phyloP scores from a whole-genome alignment of 2,329 filamentous ascomycete species.

The Coniella vitis region DNA sequence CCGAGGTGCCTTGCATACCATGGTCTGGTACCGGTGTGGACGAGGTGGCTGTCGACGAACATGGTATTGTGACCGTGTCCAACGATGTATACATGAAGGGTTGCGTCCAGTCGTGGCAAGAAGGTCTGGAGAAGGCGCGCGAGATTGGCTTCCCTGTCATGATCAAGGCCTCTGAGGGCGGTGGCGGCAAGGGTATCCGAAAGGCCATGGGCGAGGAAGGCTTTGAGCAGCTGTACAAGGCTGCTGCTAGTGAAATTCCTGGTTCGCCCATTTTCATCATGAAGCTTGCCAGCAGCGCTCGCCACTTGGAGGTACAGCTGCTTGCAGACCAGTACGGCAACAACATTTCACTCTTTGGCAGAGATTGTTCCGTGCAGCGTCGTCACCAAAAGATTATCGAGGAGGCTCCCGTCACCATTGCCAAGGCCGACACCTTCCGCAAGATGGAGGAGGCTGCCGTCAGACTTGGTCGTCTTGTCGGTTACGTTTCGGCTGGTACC shows the following conservation, averaged over 20 bases:
- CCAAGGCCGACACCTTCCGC: slow-evolving; percentile 80
- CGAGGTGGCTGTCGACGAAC: slow-evolving; percentile 66
- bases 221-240: slow-evolving; percentile 85
- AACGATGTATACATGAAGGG: slow-evolving; percentile 83
- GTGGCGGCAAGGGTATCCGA: slow-evolving; percentile 98
- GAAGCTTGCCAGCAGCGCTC: slow-evolving; percentile 94
- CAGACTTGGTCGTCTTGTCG: slow-evolving; percentile 85
- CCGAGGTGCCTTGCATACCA: slow-evolving; percentile 93
- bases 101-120: slow-evolving; percentile 82
- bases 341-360: slow-evolving; percentile 97
- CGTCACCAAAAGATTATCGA: slow-evolving; percentile 99
- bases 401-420: slow-evolving; percentile 95
- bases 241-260: slow-evolving; percentile 92
- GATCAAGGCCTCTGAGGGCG: slow-evolving; percentile 99
- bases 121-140: slow-evolving; percentile 79
- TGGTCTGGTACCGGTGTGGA: slow-evolving; percentile 95
- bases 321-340: slow-evolving; percentile 98
- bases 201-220: slow-evolving; percentile 82
- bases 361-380: slow-evolving; percentile 97
- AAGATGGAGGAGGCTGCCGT: slow-evolving; percentile 97
- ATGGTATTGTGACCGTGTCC: slow-evolving; percentile 86
- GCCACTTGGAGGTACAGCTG: slow-evolving; percentile 95
- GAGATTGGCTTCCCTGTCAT: slow-evolving; percentile 98
- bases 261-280: slow-evolving; percentile 99
- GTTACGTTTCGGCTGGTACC: slow-evolving; percentile 97